These are phyloP conservation scores for Candida quercuum DNA, from an alignment of 805 yeast genomes.

Conservation along the genomic window DNA sequence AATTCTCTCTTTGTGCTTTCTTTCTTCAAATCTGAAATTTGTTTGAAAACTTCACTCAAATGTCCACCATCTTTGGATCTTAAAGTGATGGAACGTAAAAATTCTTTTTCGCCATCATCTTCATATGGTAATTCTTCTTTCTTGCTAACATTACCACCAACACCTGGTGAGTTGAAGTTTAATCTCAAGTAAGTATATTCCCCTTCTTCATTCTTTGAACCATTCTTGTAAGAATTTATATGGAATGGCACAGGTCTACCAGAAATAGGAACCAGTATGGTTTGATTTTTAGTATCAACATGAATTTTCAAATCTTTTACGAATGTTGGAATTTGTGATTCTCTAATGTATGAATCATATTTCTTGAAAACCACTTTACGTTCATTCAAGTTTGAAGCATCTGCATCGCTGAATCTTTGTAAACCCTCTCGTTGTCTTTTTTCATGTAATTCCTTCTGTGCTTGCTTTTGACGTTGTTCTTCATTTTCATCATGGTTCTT, in stretches of 20 bases:
- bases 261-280: conserved; percentile 83
- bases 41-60: conserved; percentile 83
- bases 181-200: conserved; percentile 86
- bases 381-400: conserved; percentile 56
- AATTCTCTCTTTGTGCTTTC: conserved; percentile 86
- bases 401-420: conserved; percentile 74
- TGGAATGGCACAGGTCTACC: conserved; percentile 99
- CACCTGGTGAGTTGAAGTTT: conserved; percentile 92
- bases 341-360: conserved; percentile 92
- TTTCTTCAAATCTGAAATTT: conserved; percentile 87
- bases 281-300: conserved; percentile 83
- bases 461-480: conserved; percentile 74
- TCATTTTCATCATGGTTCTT: conserved; percentile 69
- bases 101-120: conserved; percentile 78
- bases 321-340: conserved; percentile 80
- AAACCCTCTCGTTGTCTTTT: conserved; percentile 84
- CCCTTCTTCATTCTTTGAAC: conserved; percentile 94
- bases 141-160: conserved; percentile 61
- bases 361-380: conserved; percentile 75
- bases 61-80: conserved; percentile 89
- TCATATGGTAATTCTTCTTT: conserved; percentile 87
- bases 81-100: conserved; percentile 79
- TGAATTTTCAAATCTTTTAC: conserved; percentile 82
- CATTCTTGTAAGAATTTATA: conserved; percentile 88
- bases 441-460: conserved; percentile 78